Percentiles rank a stretch among this genome's conserved stretches.
Conservation (phyloP, 768 basidiomycete genomes). For the Ramaria rubella region DNA sequence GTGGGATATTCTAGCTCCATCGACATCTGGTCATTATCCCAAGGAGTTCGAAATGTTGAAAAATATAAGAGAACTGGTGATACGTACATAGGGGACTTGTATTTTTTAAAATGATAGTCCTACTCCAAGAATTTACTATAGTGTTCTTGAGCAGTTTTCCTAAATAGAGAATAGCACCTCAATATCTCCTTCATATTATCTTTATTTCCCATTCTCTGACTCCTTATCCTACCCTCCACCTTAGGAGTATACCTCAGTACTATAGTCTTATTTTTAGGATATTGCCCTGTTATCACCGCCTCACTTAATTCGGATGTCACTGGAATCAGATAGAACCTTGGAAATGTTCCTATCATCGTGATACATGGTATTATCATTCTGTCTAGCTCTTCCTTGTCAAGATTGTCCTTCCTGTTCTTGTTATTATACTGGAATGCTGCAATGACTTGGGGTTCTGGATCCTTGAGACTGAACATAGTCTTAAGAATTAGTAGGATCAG, state of each 20-base stretch:
- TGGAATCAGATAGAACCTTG: neutral
- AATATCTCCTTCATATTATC: neutral
- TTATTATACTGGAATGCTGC: slow-evolving; percentile 21
- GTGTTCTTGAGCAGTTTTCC: too few relatives aligned
- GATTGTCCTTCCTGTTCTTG: neutral
- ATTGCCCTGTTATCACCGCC: neutral
- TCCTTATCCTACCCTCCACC: neutral
- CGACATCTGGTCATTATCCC: too few relatives aligned
- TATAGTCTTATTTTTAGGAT: neutral
- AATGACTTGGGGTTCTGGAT: slow-evolving; percentile 28
- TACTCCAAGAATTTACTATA: too few relatives aligned
- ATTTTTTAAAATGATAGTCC: too few relatives aligned
- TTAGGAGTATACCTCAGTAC: neutral
- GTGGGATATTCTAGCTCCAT: too few relatives aligned
- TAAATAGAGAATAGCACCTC: neutral
- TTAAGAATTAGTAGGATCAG: slow-evolving; percentile 25
- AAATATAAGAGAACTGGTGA: too few relatives aligned
- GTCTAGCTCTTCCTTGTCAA: neutral
- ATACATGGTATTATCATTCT: neutral
- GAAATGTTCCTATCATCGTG: neutral
- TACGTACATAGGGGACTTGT: too few relatives aligned
- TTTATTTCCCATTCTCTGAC: neutral
- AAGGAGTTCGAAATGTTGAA: too few relatives aligned
- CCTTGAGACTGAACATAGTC: slow-evolving; percentile 5
- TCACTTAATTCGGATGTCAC: neutral